A percentile compares a stretch with the other conserved stretches of the same genome.
phyloP scores from a whole-genome alignment of 2,329 filamentous ascomycete species.

The Alternaria brassicae region DNA sequence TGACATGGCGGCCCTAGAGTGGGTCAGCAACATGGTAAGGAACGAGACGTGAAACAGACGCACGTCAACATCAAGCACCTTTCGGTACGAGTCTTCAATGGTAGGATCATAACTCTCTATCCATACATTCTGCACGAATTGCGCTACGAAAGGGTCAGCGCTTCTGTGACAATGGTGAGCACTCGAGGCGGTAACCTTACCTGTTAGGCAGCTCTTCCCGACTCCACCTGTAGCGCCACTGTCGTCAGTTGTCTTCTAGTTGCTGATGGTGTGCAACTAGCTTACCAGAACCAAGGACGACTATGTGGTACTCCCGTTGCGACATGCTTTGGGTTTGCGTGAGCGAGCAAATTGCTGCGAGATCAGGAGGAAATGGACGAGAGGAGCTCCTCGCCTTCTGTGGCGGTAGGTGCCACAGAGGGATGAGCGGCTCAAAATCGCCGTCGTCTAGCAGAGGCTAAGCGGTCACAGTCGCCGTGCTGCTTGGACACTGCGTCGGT shows the following conservation, averaged over 20 bases:
- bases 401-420: constrained; percentile 41
- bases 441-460: constrained; percentile 32
- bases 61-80: constrained; percentile 78
- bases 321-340: constrained; percentile 40
- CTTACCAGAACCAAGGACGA: constrained; percentile 53
- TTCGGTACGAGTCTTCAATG: constrained; percentile 68
- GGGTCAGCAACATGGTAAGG: constrained; percentile 18
- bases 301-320: constrained; percentile 54
- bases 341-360: constrained; percentile 16
- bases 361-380: constrained; percentile 15
- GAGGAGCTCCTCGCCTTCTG: constrained; percentile 30
- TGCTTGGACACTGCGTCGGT: constrained; percentile 30
- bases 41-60: constrained; percentile 50
- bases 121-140: constrained; percentile 94
- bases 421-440: constrained; percentile 40
- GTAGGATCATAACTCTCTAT: constrained; percentile 76
- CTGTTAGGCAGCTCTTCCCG: constrained; percentile 90
- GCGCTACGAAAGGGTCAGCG: constrained; percentile 59
- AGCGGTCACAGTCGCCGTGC: constrained; percentile 28
- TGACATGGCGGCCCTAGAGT: constrained; percentile 79
- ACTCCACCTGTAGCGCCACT: constrained; percentile 71
- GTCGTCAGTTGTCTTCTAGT: constrained; percentile 33
- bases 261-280: constrained; percentile 21
- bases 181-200: constrained; percentile 57
- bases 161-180: background rate